Conservation (phyloP, 495 filamentous ascomycete genomes). For the Lasiosphaeria hispida region DNA sequence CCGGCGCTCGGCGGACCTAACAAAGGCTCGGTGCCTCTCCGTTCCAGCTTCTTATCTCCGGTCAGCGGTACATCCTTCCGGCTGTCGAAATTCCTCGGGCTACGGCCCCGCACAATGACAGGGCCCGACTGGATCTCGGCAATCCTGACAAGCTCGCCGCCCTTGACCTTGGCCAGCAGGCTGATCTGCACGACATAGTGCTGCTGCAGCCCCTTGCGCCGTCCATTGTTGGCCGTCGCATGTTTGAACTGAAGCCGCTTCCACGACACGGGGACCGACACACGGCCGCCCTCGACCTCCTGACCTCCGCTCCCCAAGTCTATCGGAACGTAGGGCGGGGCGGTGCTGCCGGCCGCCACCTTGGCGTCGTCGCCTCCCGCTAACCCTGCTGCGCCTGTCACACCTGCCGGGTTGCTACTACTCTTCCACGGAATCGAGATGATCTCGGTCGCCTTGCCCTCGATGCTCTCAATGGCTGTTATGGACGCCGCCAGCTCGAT, state of each 20-base stretch:
- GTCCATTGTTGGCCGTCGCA: conserved; percentile 82
- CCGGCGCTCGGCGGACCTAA: background rate
- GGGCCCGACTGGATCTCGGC: conserved; percentile 63
- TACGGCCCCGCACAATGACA: conserved; percentile 67
- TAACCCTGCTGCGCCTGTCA: conserved; percentile 27
- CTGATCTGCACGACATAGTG: conserved; percentile 68
- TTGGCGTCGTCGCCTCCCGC: conserved; percentile 41
- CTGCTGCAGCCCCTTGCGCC: conserved; percentile 67
- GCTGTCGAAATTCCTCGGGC: conserved; percentile 67
- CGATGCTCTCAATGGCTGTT: conserved; percentile 85
- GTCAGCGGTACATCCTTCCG: conserved; percentile 64
- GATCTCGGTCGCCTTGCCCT: conserved; percentile 83
- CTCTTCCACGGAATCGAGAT: conserved; percentile 95
- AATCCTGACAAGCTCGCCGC: conserved; percentile 56
- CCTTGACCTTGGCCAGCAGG: conserved; percentile 57
- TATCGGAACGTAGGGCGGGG: conserved; percentile 60
- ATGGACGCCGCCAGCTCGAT: conserved; percentile 74
- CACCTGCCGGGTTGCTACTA: conserved; percentile 53
- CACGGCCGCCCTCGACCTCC: conserved; percentile 60
- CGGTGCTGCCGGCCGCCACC: conserved; percentile 33
- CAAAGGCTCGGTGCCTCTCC: conserved; percentile 20
- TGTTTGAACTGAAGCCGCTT: conserved; percentile 90
- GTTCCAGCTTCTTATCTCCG: conserved; percentile 41
- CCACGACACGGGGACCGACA: conserved; percentile 81
- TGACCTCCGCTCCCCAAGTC: conserved; percentile 67